Evolutionary conservation across 257 asterid genomes (phyloP).

Genomic region (Fraxinus pennsylvanica): DNA sequence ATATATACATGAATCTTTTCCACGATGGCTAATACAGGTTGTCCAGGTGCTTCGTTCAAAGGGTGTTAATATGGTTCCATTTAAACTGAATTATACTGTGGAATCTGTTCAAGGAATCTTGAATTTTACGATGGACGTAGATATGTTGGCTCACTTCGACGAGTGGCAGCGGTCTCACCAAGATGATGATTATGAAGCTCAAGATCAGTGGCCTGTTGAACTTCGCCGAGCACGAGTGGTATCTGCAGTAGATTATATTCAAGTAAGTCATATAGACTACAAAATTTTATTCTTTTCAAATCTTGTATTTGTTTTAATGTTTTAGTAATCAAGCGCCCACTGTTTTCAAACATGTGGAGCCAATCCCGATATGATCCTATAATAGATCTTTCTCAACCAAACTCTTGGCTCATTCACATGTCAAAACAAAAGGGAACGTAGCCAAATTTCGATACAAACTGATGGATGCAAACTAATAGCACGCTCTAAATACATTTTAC

Average conservation of each 20-base stretch:
- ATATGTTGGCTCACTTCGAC: slow-evolving; percentile 89
- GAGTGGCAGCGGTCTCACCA: slow-evolving; percentile 81
- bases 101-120: slow-evolving; percentile 90
- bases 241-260: slow-evolving; percentile 88
- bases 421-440: neutral
- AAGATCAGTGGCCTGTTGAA: slow-evolving; percentile 95
- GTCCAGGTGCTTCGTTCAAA: slow-evolving; percentile 62
- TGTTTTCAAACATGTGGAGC: neutral
- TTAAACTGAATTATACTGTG: slow-evolving; percentile 73
- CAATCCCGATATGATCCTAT: neutral
- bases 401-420: neutral
- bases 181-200: slow-evolving; percentile 90
- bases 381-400: neutral
- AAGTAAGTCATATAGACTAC: slow-evolving; percentile 41
- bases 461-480: neutral
- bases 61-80: slow-evolving; percentile 84
- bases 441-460: neutral
- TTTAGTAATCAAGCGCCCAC: neutral
- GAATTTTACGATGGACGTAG: slow-evolving; percentile 92
- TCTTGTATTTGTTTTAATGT: neutral
- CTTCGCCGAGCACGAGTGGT: slow-evolving; percentile 88
- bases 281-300: neutral
- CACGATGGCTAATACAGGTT: slow-evolving; percentile 43
- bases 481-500: neutral
- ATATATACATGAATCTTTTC: neutral